A percentile compares a stretch with the other conserved stretches of the same genome.
These are phyloP conservation scores for Diutina siamensis DNA, from an alignment of 1,139 yeast species.

Conservation along the genomic window DNA sequence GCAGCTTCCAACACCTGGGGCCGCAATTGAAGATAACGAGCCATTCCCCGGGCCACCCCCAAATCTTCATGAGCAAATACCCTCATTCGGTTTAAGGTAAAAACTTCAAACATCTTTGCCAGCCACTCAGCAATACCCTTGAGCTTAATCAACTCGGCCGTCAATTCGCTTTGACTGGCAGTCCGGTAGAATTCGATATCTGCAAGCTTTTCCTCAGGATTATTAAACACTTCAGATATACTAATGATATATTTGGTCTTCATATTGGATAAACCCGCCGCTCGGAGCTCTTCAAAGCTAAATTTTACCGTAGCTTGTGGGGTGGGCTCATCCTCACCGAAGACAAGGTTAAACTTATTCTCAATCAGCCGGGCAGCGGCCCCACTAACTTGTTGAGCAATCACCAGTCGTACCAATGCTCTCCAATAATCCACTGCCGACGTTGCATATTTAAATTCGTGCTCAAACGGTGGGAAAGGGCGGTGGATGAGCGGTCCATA, in stretches of 20 bases:
- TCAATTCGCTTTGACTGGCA: slow-evolving; percentile 33
- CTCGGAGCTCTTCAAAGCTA: slow-evolving; percentile 37
- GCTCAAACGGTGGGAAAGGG: slow-evolving; percentile 19
- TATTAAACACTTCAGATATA: slow-evolving; percentile 46
- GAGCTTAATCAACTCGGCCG: slow-evolving; percentile 41
- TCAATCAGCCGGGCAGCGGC: slow-evolving; percentile 65
- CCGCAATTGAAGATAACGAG: slow-evolving; percentile 46
- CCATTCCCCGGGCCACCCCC: slow-evolving; percentile 76
- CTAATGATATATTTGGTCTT: slow-evolving; percentile 57
- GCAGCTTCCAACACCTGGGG: slow-evolving; percentile 38
- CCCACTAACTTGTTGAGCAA: slow-evolving; percentile 81
- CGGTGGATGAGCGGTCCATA: slow-evolving; percentile 21
- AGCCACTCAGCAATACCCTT: slow-evolving; percentile 91
- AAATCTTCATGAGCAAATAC: slow-evolving; percentile 72
- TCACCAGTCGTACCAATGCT: slow-evolving; percentile 32
- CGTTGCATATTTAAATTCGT: background rate
- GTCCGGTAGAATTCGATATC: slow-evolving; percentile 22
- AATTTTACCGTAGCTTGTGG: slow-evolving; percentile 36
- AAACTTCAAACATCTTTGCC: slow-evolving; percentile 75
- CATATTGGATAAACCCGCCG: slow-evolving; percentile 59
- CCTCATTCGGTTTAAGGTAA: slow-evolving; percentile 54
- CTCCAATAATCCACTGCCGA: slow-evolving; percentile 25
- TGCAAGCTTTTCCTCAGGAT: slow-evolving; percentile 25
- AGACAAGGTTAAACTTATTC: slow-evolving; percentile 27
- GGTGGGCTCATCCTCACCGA: slow-evolving; percentile 34